phyloP scores from a whole-genome alignment of 768 basidiomycete species.

The Chalciporus pseudorubinellus region DNA sequence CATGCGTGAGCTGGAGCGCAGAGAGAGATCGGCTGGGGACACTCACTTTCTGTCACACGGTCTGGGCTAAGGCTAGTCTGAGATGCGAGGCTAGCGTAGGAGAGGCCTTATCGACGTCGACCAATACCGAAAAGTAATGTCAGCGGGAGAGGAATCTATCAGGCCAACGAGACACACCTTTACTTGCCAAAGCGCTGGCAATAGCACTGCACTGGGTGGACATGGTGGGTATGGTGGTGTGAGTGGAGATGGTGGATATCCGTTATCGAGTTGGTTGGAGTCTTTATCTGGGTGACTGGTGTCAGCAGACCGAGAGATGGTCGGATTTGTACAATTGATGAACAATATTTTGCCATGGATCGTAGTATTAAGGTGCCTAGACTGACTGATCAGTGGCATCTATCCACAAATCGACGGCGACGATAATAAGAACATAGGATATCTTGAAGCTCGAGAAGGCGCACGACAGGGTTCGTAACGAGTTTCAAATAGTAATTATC shows the following conservation, averaged over 20 bases:
- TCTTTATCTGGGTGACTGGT: slow-evolving; percentile 12
- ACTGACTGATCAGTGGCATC: too few relatives aligned
- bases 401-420: too few relatives aligned
- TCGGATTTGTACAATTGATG: slow-evolving; percentile 11
- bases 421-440: too few relatives aligned
- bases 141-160: not conserved
- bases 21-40: not conserved
- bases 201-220: slow-evolving; percentile 53
- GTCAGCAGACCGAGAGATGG: slow-evolving; percentile 14
- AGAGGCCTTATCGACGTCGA: slow-evolving; percentile 38
- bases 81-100: slow-evolving; percentile 48
- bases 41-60: slow-evolving; percentile 55
- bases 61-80: slow-evolving; percentile 41
- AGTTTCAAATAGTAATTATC: too few relatives aligned
- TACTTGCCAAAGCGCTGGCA: slow-evolving; percentile 45
- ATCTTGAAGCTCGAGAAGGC: too few relatives aligned
- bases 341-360: not conserved
- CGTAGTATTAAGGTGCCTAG: not conserved
- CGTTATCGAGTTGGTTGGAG: not conserved
- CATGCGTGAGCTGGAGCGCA: not conserved
- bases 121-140: slow-evolving; percentile 3
- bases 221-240: slow-evolving; percentile 42
- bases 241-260: not conserved
- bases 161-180: slow-evolving; percentile 37
- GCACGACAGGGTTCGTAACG: too few relatives aligned